Base-by-base conservation (phyloP, 1,139 yeast species). In the Taiozyma sp. region DNA sequence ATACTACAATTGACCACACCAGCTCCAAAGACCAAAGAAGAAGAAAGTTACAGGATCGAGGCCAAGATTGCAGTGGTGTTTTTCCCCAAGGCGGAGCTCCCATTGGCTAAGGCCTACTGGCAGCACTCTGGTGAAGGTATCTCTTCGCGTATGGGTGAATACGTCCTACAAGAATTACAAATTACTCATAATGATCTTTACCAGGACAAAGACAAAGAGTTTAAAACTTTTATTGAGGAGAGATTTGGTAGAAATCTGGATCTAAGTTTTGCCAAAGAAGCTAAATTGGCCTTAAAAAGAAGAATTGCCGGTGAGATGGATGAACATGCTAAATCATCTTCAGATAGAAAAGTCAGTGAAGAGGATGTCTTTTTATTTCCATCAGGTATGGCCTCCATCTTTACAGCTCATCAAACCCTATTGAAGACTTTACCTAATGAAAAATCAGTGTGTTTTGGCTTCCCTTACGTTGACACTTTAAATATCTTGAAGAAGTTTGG, bases 71-170 rank as follows among this genome's bases (percentile, higher is more conserved):
- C 93, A 0, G 87, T 83, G 32, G 89, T 90, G 3, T 87, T 93
- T 59, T 84, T 86, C 61, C 89, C 89, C 0, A 72, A 75, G 3
- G 64, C 70, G 3, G 80, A 79, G 48, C 63, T 57, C 42, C 82
- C 74, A 1, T 66, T 87, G 7, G 93, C 95, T 36, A 91, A 90
- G 65, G 83, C 82, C 60, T 93, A 88, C 70, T 93, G 99, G 99
- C 97, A 92, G 66, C 97, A 92, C 63, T 76, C 96, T 0, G 99
- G 99, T 34, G 98, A 93, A 68, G 97, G 97, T 13, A 80, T 93
- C 44, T 88, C 97, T 22, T 88, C 96, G 12, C 74, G 98, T 62
- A 73, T 85, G 69, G 97, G 92, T 1, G 97, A 92, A 66, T 93
- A 89, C 63, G 81, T 88, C 44, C 69, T 87, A 53, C 81, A 80